Evolutionary conservation across 2,329 filamentous ascomycete genomes (phyloP).

Genomic region (Teratosphaeria epicoccoides): DNA sequence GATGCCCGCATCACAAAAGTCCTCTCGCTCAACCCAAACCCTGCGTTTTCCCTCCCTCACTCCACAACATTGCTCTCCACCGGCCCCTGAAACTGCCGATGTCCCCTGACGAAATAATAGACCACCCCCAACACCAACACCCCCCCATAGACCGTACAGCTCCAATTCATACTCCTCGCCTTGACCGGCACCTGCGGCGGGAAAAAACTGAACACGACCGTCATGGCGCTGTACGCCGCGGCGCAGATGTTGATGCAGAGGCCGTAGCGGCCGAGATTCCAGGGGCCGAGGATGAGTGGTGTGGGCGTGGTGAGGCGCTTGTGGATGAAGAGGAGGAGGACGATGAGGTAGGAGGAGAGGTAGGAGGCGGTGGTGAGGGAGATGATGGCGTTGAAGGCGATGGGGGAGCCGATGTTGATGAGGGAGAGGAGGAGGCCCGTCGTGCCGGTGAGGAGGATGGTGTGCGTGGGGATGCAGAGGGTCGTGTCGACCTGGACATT

Average conservation of each 20-base stretch:
- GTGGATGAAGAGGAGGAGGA: constrained; percentile 1
- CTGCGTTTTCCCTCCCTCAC: no score
- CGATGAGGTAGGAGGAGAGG: constrained; percentile 4
- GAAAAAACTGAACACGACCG: constrained; percentile 11
- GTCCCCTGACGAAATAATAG: constrained; percentile 29
- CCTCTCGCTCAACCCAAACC: no score
- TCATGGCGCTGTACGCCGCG: constrained; percentile 7
- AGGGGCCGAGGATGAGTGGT: background rate
- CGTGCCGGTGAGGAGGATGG: constrained; percentile 10
- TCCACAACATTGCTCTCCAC: background rate
- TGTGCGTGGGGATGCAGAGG: constrained; percentile 4
- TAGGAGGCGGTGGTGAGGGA: background rate
- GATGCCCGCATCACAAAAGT: no score
- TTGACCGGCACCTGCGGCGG: constrained; percentile 22
- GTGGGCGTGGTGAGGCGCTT: background rate
- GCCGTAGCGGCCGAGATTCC: constrained; percentile 1
- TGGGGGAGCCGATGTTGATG: constrained; percentile 16
- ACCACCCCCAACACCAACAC: constrained; percentile 31
- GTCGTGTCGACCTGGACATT: constrained; percentile 7
- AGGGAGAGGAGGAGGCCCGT: constrained; percentile 15
- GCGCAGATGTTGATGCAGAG: constrained; percentile 23
- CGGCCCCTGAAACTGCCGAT: background rate
- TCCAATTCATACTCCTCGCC: constrained; percentile 40
- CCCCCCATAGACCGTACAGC: constrained; percentile 32
- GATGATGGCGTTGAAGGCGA: constrained; percentile 28